Evolutionary conservation across 2,329 filamentous ascomycete genomes (phyloP).

Genomic region (Cytospora leucostoma): DNA sequence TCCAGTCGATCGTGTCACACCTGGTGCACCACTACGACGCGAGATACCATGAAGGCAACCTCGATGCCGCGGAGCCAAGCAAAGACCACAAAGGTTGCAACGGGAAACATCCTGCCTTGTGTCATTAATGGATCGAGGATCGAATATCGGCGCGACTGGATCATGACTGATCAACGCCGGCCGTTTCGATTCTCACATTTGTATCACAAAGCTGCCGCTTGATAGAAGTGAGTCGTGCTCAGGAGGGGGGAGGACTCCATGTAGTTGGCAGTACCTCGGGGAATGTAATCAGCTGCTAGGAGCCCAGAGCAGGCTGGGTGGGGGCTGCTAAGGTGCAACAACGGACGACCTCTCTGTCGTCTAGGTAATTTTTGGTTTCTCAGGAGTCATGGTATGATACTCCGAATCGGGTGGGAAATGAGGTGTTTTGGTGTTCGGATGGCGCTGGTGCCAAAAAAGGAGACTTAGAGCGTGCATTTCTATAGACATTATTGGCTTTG

Average conservation of each 20-base stretch:
- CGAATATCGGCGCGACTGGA: too few relatives aligned
- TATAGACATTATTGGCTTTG: not conserved
- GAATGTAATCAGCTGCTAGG: not conserved
- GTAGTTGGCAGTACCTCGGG: not conserved
- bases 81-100: too few relatives aligned
- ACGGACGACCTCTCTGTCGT: not conserved
- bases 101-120: too few relatives aligned
- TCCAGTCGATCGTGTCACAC: not conserved
- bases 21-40: too few relatives aligned
- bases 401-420: not conserved
- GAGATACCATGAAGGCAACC: too few relatives aligned
- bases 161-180: too few relatives aligned
- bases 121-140: too few relatives aligned
- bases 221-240: too few relatives aligned
- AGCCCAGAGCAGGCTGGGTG: not conserved
- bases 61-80: too few relatives aligned
- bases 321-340: not conserved
- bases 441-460: not conserved
- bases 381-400: not conserved
- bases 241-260: not conserved
- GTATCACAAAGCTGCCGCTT: too few relatives aligned
- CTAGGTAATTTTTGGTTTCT: not conserved
- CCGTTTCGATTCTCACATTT: too few relatives aligned
- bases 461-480: not conserved
- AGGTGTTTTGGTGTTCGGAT: not conserved